Conservation (phyloP, 202 grass and related monocot genomes). For the Schoenoplectus triqueter region DNA sequence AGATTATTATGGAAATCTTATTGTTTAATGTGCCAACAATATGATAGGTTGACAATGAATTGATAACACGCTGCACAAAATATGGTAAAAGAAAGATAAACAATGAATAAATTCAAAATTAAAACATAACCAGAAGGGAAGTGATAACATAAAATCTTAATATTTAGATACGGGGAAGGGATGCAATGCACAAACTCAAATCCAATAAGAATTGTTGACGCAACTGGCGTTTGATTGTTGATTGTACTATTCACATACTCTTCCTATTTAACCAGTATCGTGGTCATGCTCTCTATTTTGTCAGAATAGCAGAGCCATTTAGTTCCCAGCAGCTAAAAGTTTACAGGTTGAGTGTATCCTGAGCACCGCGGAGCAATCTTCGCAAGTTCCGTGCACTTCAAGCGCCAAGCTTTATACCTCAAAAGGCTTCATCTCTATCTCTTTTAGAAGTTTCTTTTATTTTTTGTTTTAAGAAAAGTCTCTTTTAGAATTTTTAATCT, state of each 20-base stretch:
- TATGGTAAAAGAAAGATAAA: background rate
- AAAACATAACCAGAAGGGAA: background rate
- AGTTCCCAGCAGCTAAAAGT: background rate
- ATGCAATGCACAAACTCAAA: background rate
- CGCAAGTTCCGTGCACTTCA: background rate
- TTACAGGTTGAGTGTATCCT: background rate
- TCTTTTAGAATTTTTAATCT: background rate
- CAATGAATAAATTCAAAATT: background rate
- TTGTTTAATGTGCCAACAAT: constrained; percentile 4
- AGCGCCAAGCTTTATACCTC: background rate
- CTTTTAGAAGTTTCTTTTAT: background rate
- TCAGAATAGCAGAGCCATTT: background rate
- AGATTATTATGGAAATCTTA: background rate
- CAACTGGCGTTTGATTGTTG: background rate
- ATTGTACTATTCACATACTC: background rate
- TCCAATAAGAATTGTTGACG: background rate
- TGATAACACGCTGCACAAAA: background rate
- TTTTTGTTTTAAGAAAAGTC: background rate
- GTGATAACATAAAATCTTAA: background rate
- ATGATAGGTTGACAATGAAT: background rate
- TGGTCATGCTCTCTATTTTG: background rate
- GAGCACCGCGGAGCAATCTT: background rate
- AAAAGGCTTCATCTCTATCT: background rate
- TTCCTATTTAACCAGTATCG: constrained; percentile 4
- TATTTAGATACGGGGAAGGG: background rate